Percentiles rank a stretch among this genome's conserved stretches.
Conservation (phyloP, 345 rosid genomes). For the Syzygium aromaticum region DNA sequence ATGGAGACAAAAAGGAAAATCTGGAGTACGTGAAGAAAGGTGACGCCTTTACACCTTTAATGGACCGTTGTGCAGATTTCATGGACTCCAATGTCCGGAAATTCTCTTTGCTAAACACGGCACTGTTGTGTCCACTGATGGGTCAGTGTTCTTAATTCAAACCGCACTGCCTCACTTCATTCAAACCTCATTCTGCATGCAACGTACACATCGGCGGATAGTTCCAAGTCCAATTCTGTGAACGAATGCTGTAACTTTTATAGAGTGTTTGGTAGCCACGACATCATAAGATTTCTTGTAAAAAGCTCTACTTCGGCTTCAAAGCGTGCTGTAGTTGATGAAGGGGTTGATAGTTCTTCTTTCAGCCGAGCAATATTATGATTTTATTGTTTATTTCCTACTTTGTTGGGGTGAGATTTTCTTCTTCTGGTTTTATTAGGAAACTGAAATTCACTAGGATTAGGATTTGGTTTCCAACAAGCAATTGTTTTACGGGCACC, state of each 20-base stretch:
- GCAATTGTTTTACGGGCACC: background rate
- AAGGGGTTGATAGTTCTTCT: fast-evolving
- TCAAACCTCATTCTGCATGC: background rate
- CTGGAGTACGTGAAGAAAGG: background rate
- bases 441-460: background rate
- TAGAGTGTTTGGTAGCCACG: background rate
- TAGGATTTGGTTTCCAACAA: background rate
- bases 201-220: fast-evolving
- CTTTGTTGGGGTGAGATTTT: background rate
- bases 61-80: constrained; percentile 1
- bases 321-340: background rate
- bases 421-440: background rate
- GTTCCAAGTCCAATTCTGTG: background rate
- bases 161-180: background rate
- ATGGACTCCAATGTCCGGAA: background rate
- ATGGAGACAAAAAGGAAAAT: background rate
- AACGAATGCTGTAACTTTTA: background rate
- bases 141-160: background rate
- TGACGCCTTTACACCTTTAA: background rate
- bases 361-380: background rate
- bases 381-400: background rate
- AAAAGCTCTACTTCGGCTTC: background rate
- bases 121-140: background rate
- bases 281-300: background rate
- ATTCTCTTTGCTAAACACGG: constrained; percentile 2